Conservation (phyloP, 2,329 filamentous ascomycete species). For the Thermothelomyces thermophilus region DNA sequence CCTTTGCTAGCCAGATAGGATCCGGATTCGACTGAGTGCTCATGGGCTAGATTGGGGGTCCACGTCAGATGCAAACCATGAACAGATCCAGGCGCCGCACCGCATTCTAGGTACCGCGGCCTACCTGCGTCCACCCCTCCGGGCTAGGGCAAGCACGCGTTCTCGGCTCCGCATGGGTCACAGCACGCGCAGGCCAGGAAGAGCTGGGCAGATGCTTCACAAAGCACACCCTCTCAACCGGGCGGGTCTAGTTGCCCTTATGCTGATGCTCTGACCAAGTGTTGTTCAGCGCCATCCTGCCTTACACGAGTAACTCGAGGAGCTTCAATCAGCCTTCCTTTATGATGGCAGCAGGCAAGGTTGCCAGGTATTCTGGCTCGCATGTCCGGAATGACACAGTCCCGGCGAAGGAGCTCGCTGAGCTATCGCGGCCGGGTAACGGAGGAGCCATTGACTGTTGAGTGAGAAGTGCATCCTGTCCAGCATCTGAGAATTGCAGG, state of each 20-base stretch:
- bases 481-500: neutral
- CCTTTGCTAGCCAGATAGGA: conserved; percentile 89
- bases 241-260: neutral
- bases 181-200: neutral
- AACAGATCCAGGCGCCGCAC: conserved; percentile 11
- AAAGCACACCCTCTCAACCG: neutral
- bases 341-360: conserved; percentile 7
- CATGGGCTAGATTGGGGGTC: conserved; percentile 6
- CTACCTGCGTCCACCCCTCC: conserved; percentile 6
- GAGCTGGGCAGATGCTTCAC: conserved; percentile 6
- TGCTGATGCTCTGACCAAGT: neutral
- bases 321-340: conserved; percentile 8
- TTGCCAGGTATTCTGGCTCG: conserved; percentile 15
- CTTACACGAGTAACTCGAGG: conserved; percentile 3
- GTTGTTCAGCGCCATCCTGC: conserved; percentile 1
- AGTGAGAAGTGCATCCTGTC: neutral
- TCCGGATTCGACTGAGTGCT: conserved; percentile 44
- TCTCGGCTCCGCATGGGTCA: conserved; percentile 6
- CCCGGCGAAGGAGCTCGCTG: conserved; percentile 6
- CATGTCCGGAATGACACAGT: conserved; percentile 9
- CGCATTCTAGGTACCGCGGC: conserved; percentile 1
- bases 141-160: conserved; percentile 12
- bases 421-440: neutral
- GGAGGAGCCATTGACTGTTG: neutral
- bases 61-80: conserved; percentile 15